A percentile compares a stretch with the other conserved stretches of the same genome.
Conservation (phyloP, 768 basidiomycete genomes). For the Rubroboletus satanas region DNA sequence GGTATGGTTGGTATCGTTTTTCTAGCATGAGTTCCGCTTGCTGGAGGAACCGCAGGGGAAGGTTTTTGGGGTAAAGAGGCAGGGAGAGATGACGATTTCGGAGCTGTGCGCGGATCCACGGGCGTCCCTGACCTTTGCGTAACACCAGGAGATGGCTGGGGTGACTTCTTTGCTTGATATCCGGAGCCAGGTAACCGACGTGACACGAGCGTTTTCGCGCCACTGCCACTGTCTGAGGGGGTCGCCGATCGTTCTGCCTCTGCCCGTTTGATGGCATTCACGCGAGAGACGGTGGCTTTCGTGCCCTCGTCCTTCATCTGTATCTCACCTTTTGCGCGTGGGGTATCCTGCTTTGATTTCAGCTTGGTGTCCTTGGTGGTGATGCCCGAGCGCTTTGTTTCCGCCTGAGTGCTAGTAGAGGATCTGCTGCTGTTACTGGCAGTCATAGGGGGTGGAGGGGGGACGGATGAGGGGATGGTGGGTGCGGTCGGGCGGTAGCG, state of each 20-base stretch:
- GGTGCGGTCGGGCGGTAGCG: constrained; percentile 28
- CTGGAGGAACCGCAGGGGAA: constrained; percentile 25
- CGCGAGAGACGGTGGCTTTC: constrained; percentile 28
- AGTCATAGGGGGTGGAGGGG: constrained; percentile 15
- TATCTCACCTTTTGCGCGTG: constrained; percentile 36
- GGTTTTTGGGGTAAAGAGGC: constrained; percentile 35
- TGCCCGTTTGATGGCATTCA: constrained; percentile 29
- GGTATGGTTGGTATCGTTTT: constrained; percentile 27
- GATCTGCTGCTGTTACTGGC: constrained; percentile 22
- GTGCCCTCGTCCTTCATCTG: constrained; percentile 36
- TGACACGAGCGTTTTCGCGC: constrained; percentile 19
- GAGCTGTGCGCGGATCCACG: constrained; percentile 27
- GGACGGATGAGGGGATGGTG: constrained; percentile 9
- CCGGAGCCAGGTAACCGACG: constrained; percentile 49
- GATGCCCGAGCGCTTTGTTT: constrained; percentile 44
- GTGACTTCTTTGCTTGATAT: constrained; percentile 37
- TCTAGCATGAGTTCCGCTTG: constrained; percentile 25
- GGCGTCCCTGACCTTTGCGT: constrained; percentile 25
- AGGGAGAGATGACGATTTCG: constrained; percentile 25
- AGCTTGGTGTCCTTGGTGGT: constrained; percentile 45
- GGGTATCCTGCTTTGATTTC: constrained; percentile 28
- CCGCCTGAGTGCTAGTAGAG: constrained; percentile 25
- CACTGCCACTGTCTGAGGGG: constrained; percentile 11
- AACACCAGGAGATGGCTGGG: constrained; percentile 18
- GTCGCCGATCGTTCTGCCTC: constrained; percentile 22